These are phyloP conservation scores for Penicillium simplicissimum DNA, from an alignment of 495 filamentous ascomycete genomes.

Conservation along the genomic window DNA sequence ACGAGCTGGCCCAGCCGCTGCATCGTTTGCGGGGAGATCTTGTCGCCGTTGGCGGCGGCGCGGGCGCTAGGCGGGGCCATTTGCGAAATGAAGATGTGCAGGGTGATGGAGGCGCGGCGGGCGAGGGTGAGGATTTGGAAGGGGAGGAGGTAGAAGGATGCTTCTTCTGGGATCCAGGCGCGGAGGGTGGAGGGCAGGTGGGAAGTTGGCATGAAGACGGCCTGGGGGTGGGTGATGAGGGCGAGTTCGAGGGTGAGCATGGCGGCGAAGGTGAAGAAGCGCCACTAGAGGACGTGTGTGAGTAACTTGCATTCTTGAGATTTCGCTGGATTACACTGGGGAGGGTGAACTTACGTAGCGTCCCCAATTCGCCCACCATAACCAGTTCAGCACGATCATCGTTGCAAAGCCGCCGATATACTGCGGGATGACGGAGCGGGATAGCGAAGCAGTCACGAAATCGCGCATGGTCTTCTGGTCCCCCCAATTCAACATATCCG, in stretches of 20 bases:
- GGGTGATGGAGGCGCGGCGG: constrained; percentile 71
- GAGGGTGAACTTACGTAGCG: constrained; percentile 50
- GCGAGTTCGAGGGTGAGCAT: constrained; percentile 74
- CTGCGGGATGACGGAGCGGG: constrained; percentile 55
- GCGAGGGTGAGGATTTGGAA: constrained; percentile 83
- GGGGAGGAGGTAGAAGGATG: constrained; percentile 66
- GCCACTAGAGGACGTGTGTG: constrained; percentile 58
- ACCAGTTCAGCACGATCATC: constrained; percentile 66
- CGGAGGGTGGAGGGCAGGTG: constrained; percentile 44
- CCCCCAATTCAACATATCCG: constrained; percentile 67
- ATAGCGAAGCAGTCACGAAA: constrained; percentile 65
- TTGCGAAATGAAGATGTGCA: constrained; percentile 90
- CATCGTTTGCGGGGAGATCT: constrained; percentile 35
- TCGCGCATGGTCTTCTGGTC: constrained; percentile 71
- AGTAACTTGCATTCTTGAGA: background rate
- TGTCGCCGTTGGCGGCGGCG: constrained; percentile 17
- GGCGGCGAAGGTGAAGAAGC: constrained; percentile 71
- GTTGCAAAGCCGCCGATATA: constrained; percentile 63
- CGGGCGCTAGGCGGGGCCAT: constrained; percentile 44
- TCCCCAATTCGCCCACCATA: constrained; percentile 83
- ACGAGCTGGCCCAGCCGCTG: constrained; percentile 47
- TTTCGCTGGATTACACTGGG: background rate
- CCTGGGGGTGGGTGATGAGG: constrained; percentile 64
- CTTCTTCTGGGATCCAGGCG: constrained; percentile 55
- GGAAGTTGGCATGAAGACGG: constrained; percentile 37